Base-by-base conservation (phyloP, 257 asterid genomes). In the Oldenlandia corymbosa region DNA sequence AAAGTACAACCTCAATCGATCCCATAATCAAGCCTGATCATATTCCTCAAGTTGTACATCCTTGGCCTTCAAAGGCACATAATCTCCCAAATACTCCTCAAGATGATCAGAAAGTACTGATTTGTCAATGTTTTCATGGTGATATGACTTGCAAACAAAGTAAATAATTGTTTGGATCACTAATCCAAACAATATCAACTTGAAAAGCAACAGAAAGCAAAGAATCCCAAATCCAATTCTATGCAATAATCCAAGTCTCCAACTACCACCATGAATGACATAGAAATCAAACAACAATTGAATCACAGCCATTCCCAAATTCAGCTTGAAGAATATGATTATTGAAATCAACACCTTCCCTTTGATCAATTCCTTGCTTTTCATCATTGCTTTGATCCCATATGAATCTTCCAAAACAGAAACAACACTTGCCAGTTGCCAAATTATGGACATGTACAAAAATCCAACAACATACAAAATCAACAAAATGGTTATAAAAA, bases 401-500 rank as follows among this genome's bases (percentile, higher is more conserved):
- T 68, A 74, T 0, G 67, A 52, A 36, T 83, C 86, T 73, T 88
- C 96, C 41, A 88, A 65, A 42, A 85, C 90, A 1, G 95, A 70
- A 0, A 85, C 76, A 0, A 84, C 91, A 79, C 82, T 82, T 2
- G 90, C 88, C 41, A 88, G 74, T 57, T 81, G 86, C 92, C 96
- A 85, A 0, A 82, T 37, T 1, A 81, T 52, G 0, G 80, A 75
- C 78, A 85, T 48, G 60, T 85, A 86, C 21, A 82, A 74, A 17
- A 76, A 79, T 49, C 83, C 84, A 8, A 62, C 18, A 0, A 12
- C 14, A 32, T 84, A 87, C 1, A 72, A 2, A 18, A 74, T 66
- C 21, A 70, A 2, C 27, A 79, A 13, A 60, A 75, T 45, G 56
- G 43, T 56, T 1, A 84, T 10, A 18, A 64, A 5, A 21, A 41